A percentile compares a stretch with the other conserved stretches of the same genome.
These are phyloP conservation scores for Thalassiosira profunda DNA, from an alignment of 108 stramenopile genomes.

Conservation along the genomic window DNA sequence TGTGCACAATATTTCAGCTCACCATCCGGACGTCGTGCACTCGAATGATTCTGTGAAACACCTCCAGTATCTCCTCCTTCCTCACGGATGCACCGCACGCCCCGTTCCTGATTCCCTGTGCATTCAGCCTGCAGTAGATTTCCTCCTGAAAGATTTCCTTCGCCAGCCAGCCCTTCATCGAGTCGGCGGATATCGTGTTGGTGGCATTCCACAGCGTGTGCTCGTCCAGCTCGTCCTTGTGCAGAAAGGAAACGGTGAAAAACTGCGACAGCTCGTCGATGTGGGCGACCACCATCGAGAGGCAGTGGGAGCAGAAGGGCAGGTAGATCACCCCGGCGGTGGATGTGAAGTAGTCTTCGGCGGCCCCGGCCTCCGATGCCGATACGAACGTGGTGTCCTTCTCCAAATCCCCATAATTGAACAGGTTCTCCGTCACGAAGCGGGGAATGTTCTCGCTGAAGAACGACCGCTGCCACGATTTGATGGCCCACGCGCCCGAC, in stretches of 20 bases:
- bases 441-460: constrained; percentile 69
- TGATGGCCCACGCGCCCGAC: constrained; percentile 54
- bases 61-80: constrained; percentile 54
- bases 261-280: constrained; percentile 50
- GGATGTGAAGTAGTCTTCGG: constrained; percentile 17
- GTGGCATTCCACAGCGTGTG: constrained; percentile 82
- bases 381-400: constrained; percentile 27
- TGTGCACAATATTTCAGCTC: too few species aligned
- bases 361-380: not conserved
- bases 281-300: constrained; percentile 60
- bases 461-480: constrained; percentile 68
- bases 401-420: constrained; percentile 50
- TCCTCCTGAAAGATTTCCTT: constrained; percentile 81
- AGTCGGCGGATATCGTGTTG: constrained; percentile 59
- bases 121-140: constrained; percentile 74
- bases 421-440: constrained; percentile 54
- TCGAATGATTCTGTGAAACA: constrained; percentile 57
- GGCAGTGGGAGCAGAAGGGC: constrained; percentile 81
- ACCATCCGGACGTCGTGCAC: constrained; percentile 69
- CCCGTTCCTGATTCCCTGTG: constrained; percentile 54
- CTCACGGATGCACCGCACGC: constrained; percentile 56
- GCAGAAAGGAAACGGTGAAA: constrained; percentile 73
- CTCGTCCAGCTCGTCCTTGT: constrained; percentile 59
- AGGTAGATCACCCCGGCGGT: constrained; percentile 68
- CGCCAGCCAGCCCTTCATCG: constrained; percentile 71